A percentile compares a stretch with the other conserved stretches of the same genome.
Evolutionary conservation across 2,329 filamentous ascomycete species (phyloP).

Genomic region (Geosmithia morbida): DNA sequence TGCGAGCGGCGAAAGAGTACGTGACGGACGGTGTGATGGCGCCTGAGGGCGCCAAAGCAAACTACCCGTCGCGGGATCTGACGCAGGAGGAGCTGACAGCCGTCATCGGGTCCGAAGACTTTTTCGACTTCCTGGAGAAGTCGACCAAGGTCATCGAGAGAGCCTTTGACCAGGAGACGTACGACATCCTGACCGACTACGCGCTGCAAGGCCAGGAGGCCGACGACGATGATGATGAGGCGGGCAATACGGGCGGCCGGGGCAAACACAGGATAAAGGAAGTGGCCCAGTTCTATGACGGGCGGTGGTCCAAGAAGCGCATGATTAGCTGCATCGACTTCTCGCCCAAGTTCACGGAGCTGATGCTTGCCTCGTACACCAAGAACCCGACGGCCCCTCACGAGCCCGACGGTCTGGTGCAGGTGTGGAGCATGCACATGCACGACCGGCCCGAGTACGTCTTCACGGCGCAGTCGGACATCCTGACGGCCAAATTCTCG

Average conservation of each 20-base stretch:
- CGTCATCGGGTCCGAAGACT: conserved; percentile 83
- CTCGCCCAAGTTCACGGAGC: conserved; percentile 86
- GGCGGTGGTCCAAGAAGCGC: conserved; percentile 91
- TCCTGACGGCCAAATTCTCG: conserved; percentile 93
- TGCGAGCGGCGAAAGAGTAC: conserved; percentile 56
- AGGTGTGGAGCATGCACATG: conserved; percentile 94
- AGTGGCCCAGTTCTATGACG: conserved; percentile 84
- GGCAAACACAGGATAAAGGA: conserved; percentile 70
- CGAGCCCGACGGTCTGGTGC: conserved; percentile 83
- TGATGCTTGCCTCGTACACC: conserved; percentile 88
- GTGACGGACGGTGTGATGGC: conserved; percentile 27
- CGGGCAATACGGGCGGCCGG: conserved; percentile 53
- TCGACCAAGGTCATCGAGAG: conserved; percentile 96
- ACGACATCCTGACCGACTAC: conserved; percentile 93
- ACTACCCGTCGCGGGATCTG: conserved; percentile 68
- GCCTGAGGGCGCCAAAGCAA: conserved; percentile 15
- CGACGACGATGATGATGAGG: conserved; percentile 72
- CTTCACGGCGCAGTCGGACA: conserved; percentile 91
- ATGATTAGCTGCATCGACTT: conserved; percentile 96
- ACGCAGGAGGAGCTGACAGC: conserved; percentile 77
- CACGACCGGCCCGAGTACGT: conserved; percentile 91
- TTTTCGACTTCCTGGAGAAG: conserved; percentile 86
- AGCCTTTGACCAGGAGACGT: conserved; percentile 78
- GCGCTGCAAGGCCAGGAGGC: conserved; percentile 62
- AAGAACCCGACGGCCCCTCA: conserved; percentile 93